Base-by-base conservation (phyloP, 331 rosid species). In the Pyrus hybrid region DNA sequence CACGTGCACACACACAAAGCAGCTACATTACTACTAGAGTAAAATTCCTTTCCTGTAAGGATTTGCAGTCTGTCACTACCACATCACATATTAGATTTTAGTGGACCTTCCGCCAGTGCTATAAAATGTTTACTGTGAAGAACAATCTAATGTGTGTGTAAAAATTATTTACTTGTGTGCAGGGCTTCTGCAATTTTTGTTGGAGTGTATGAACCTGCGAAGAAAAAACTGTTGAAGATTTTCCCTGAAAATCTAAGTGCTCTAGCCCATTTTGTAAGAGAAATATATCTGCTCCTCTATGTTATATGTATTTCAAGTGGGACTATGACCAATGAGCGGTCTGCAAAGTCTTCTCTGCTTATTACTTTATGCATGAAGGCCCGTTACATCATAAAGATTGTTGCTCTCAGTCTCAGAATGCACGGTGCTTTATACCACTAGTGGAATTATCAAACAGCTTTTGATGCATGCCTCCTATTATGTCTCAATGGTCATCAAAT, bases 151-250 rank as follows among this genome's bases (percentile, higher is more conserved):
- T 67, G n/a, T 33, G 17, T 60, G 5, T 63, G 14, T 61, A 37
- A 45, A 49, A 54, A 79, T 51, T 23, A 23, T 64, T 70, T 65
- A 6, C 73, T 80, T 81, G 61, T 82, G 30, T 85, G 53, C 87
- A 93, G 98, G 88, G 98, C 98, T 16, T 93, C 97, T 70, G 98
- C 98, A 72, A 73, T 93, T 69, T 93, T 93, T 83, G 91, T 93
- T 68, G 98, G 98, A 74, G 92, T 91, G 67, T 93, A 93, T 81
- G 98, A 93, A 79, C 97, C 98, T 79, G 74, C 92, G 22, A 93
- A 93, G 91, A 91, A 93, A 83, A 93, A 91, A 80, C 65, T 93
- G 79, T 79, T 89, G 71, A 80, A 79, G 91, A 80, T 80, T 68
- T 77, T 93, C 78, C 98, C 98, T 54, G 98, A 89, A 80, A 88